These are phyloP conservation scores for Cenchrus fungigraminus DNA, from an alignment of 176 grass and related monocot genomes.

Conservation along the genomic window DNA sequence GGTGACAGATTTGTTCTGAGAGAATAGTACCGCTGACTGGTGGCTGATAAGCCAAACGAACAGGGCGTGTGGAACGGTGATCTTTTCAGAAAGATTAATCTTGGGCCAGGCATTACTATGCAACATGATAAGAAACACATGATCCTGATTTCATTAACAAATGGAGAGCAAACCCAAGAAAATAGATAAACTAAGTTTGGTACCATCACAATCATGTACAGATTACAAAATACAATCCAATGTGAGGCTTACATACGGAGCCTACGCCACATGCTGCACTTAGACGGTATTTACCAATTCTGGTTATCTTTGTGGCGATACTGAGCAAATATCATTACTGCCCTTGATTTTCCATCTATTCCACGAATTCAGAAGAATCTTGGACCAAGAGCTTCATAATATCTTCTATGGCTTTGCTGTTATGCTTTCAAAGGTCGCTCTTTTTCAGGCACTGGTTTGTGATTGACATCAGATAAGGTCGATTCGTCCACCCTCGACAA, in stretches of 20 bases:
- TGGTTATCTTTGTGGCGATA: neutral
- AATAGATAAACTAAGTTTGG: neutral
- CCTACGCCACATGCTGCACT: constrained; percentile 10
- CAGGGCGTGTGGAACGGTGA: too few species aligned
- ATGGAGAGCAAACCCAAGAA: neutral
- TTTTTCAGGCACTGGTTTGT: neutral
- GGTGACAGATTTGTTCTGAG: too few species aligned
- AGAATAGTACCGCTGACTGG: too few species aligned
- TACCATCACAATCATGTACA: constrained; percentile 26
- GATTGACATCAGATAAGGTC: constrained; percentile 68
- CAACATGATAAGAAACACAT: neutral
- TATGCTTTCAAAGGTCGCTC: neutral
- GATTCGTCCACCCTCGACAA: constrained; percentile 61
- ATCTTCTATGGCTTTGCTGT: neutral
- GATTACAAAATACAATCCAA: constrained; percentile 11
- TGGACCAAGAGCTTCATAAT: neutral
- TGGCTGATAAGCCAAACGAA: too few species aligned
- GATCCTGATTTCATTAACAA: neutral
- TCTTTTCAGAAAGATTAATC: too few species aligned
- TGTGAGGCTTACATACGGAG: neutral
- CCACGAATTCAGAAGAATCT: constrained; percentile 19
- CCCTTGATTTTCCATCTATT: constrained; percentile 2
- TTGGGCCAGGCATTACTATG: neutral
- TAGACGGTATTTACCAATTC: neutral
- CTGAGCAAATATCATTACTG: neutral